Percentiles rank a stretch among this genome's conserved stretches.
Evolutionary conservation across 2,329 filamentous ascomycete genomes (phyloP).

Genomic region (Penicillium sp.): DNA sequence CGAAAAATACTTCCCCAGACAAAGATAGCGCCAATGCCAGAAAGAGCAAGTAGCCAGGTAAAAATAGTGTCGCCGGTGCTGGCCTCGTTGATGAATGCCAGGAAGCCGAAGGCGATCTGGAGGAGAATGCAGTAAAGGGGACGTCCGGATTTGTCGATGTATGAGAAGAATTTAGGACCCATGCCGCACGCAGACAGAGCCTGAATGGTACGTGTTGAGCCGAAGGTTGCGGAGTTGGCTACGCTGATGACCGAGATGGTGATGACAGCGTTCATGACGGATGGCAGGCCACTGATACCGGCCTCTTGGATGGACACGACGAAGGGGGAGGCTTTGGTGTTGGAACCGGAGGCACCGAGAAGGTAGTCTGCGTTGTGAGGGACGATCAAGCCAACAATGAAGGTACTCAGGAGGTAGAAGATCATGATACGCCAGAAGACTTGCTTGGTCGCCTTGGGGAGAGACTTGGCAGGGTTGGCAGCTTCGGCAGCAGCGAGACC

Average conservation of each 20-base stretch:
- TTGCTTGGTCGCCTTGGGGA: constrained; percentile 47
- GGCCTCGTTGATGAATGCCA: constrained; percentile 40
- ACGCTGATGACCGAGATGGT: constrained; percentile 57
- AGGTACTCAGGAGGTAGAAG: constrained; percentile 47
- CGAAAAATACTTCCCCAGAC: constrained; percentile 62
- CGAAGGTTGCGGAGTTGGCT: constrained; percentile 56
- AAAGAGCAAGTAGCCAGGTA: constrained; percentile 60
- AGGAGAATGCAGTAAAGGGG: constrained; percentile 41
- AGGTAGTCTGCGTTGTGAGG: constrained; percentile 38
- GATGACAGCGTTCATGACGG: constrained; percentile 64
- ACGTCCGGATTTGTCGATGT: constrained; percentile 45
- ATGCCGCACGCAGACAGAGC: constrained; percentile 48
- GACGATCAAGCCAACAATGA: constrained; percentile 46
- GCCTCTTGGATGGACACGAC: constrained; percentile 61
- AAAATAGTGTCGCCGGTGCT: constrained; percentile 50
- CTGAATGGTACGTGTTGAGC: constrained; percentile 53
- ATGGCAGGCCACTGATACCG: constrained; percentile 56
- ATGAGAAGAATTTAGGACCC: constrained; percentile 43
- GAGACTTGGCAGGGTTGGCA: constrained; percentile 48
- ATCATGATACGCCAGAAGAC: constrained; percentile 50
- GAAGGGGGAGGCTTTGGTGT: constrained; percentile 56
- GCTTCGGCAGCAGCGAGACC: constrained; percentile 52
- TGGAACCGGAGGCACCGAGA: constrained; percentile 36
- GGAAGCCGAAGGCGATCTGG: constrained; percentile 38
- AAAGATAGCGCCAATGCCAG: constrained; percentile 59